Percentiles rank a stretch among this genome's conserved stretches.
Conservation (phyloP, 2,329 filamentous ascomycete genomes). For the Ustulina deusta region DNA sequence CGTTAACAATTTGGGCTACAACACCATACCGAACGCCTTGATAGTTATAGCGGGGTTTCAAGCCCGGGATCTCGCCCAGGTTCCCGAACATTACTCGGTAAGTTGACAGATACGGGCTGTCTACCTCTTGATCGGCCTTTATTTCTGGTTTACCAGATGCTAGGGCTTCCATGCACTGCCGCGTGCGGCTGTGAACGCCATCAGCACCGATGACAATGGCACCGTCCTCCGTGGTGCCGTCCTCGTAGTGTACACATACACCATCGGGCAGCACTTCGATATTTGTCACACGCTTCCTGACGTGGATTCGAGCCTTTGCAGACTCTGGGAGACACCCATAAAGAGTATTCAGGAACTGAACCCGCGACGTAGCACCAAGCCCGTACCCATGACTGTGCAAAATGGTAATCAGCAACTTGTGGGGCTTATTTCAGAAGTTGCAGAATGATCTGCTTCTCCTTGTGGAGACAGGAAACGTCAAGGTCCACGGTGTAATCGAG, state of each 20-base stretch:
- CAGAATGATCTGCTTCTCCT: no score
- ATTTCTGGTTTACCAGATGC: slow-evolving; percentile 24
- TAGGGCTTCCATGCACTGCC: slow-evolving; percentile 49
- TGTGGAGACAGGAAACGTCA: no score
- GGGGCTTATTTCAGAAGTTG: not conserved
- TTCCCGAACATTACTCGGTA: slow-evolving; percentile 41
- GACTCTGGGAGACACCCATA: slow-evolving; percentile 39
- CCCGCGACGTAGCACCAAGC: slow-evolving; percentile 39
- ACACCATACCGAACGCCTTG: slow-evolving; percentile 37
- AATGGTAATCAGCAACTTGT: not conserved
- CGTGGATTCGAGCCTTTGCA: slow-evolving; percentile 36
- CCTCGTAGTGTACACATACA: slow-evolving; percentile 50
- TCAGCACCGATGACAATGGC: slow-evolving; percentile 39
- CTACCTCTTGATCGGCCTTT: slow-evolving; percentile 7
- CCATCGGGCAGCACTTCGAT: slow-evolving; percentile 43
- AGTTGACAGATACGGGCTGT: slow-evolving; percentile 44
- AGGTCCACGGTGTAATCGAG: not conserved
- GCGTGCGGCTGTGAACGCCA: slow-evolving; percentile 37
- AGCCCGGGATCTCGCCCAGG: slow-evolving; percentile 24
- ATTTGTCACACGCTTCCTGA: slow-evolving; percentile 44
- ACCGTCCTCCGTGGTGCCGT: slow-evolving; percentile 52
- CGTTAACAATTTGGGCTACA: slow-evolving; percentile 39
- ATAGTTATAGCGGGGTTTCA: slow-evolving; percentile 24
- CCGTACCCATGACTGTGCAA: slow-evolving; percentile 42
- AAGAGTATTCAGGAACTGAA: slow-evolving; percentile 41